Evolutionary conservation across 192 early-diverging fungal genomes (phyloP), one percentile per base, ranked within the genome.

Genomic region (Entrophospora sp.): DNA sequence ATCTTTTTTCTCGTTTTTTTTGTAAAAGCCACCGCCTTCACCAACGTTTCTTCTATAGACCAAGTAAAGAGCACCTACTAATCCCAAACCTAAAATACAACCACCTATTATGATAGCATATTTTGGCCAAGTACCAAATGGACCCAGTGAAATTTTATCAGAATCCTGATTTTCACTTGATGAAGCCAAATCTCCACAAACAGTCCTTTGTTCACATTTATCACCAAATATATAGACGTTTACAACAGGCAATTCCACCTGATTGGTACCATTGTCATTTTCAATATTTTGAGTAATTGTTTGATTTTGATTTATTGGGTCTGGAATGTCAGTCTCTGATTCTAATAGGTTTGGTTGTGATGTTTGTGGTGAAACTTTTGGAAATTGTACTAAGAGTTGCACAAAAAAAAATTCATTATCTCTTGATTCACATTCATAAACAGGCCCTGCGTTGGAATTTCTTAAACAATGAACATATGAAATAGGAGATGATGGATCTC

Each of bases 81-180:
- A 14, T 27, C n/a, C 10, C 18, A 36, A 4, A 16, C 57, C 57
- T 22, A 59, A 38, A 12, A 59, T n/a, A 5, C 35, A 16, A 5
- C 35, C 57, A 38, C 20, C 57, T 24, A 59, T 40, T 10, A 59
- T 40, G 25, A 59, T 12, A 10, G 34, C 57, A 42, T 36, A 40
- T 14, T 35, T 59, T 42, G 57, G 34, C 57, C 57, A 59, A 22
- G 32, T 59, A 14, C 57, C 57, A 38, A 59, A 18, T 40, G 57
- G 57, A 24, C 57, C 57, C 18, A 59, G 13, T 6, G 22, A 27
- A 24, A 59, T 42, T 14, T 59, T 37, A 27, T 38, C 37, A 27
- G 37, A 42, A 20, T 38, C 12, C 22, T 13, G 7, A n/a, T 16
- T 5, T 2, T 46, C 45, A 5, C n/a, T 2, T 5, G 25, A 16